Conservation (phyloP, 108 stramenopile genomes). For the Cyclotella kingstonii region DNA sequence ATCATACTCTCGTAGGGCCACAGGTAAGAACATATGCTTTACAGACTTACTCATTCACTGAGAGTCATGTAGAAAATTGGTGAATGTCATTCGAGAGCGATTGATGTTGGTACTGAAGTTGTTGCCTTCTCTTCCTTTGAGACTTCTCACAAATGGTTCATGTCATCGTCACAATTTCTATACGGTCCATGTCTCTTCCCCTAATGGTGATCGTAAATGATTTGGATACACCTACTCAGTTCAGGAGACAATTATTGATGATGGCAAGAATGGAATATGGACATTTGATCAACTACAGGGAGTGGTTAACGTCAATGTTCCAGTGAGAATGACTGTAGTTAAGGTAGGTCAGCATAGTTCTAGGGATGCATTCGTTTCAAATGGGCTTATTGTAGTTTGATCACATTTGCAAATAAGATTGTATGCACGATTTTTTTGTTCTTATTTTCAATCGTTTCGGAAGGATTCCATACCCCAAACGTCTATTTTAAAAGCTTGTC, state of each 20-base stretch:
- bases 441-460: not conserved
- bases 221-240: not conserved
- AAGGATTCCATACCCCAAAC: no score
- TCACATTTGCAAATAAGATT: slow-evolving; percentile 9
- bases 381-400: no score
- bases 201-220: not conserved
- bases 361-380: no score
- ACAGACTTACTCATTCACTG: not conserved
- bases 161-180: not conserved
- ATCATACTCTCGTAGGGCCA: slow-evolving; percentile 65
- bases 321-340: slow-evolving; percentile 80
- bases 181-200: no score
- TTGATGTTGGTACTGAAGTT: not conserved
- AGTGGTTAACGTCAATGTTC: slow-evolving; percentile 92
- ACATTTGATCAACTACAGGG: slow-evolving; percentile 92
- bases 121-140: not conserved
- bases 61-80: not conserved
- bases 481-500: no score
- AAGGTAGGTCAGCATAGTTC: no score
- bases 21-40: slow-evolving; percentile 58
- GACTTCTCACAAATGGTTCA: not conserved
- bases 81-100: not conserved
- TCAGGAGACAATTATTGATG: slow-evolving; percentile 5
- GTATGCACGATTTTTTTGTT: not conserved
- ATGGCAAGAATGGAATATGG: slow-evolving; percentile 57